phyloP scores from a whole-genome alignment of 805 yeast species.

The Hanseniaspora taiwanica region DNA sequence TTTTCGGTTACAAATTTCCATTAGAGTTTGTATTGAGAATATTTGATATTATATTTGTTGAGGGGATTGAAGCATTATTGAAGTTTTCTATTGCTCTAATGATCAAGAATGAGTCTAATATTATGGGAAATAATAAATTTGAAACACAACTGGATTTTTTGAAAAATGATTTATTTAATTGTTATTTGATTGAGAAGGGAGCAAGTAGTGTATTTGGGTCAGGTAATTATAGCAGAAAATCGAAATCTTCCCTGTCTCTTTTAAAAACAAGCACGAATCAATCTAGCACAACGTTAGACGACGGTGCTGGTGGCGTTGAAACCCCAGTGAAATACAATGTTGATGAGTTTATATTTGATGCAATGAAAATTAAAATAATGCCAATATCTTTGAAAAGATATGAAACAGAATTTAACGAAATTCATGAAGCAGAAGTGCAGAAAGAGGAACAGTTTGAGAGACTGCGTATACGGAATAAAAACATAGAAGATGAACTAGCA shows the following conservation, averaged over 20 bases:
- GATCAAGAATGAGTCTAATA: constrained; percentile 46
- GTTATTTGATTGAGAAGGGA: constrained; percentile 1
- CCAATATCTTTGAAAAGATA: constrained; percentile 65
- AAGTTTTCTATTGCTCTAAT: constrained; percentile 76
- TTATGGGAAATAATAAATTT: constrained; percentile 52
- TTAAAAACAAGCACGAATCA: not conserved
- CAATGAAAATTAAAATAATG: constrained; percentile 53
- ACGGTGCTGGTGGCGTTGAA: constrained; percentile 4
- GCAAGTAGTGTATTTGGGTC: not conserved
- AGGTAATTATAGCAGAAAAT: not conserved
- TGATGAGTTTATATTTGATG: constrained; percentile 64
- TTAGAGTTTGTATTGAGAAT: constrained; percentile 76
- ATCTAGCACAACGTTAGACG: too few relatives aligned
- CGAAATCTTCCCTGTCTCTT: not conserved
- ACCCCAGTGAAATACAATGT: constrained; percentile 34
- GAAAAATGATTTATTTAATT: constrained; percentile 64
- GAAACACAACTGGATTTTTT: constrained; percentile 66
- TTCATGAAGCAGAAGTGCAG: constrained; percentile 54
- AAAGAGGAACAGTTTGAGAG: constrained; percentile 52
- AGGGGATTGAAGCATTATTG: constrained; percentile 78
- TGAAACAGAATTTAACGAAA: constrained; percentile 59
- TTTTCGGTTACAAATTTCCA: constrained; percentile 92
- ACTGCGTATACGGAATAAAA: constrained; percentile 53
- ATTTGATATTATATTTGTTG: constrained; percentile 77
- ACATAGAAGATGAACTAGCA: constrained; percentile 58